Conservation (phyloP, 2,329 filamentous ascomycete genomes). For the Colletotrichum scovillei region DNA sequence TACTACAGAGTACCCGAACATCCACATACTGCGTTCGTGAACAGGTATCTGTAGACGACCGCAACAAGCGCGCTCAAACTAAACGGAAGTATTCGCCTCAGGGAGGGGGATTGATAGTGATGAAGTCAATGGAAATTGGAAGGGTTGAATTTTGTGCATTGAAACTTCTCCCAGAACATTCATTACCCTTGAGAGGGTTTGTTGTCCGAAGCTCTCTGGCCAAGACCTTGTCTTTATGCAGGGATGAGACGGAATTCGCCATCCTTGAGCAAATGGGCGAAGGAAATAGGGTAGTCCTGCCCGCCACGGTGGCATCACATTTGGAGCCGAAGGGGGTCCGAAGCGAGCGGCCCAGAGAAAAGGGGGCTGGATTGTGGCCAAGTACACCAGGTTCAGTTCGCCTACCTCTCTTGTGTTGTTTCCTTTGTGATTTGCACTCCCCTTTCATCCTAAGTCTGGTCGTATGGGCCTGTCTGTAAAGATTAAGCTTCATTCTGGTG, state of each 20-base stretch:
- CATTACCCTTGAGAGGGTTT: background rate
- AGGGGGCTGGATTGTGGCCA: background rate
- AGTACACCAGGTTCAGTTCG: background rate
- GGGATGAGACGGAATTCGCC: background rate
- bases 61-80: slow-evolving; percentile 14
- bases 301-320: slow-evolving; percentile 2
- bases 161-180: slow-evolving; percentile 12
- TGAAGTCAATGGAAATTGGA: background rate
- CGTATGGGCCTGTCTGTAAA: background rate
- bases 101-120: background rate
- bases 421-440: background rate
- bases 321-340: slow-evolving; percentile 7
- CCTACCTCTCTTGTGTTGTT: background rate
- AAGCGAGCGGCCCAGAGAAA: background rate
- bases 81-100: background rate
- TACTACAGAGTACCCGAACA: background rate
- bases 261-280: background rate
- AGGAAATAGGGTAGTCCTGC: background rate
- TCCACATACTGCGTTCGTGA: background rate
- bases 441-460: background rate
- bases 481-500: background rate
- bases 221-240: slow-evolving; percentile 9
- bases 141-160: background rate
- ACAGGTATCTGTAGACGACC: background rate
- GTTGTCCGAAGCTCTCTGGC: background rate